Evolutionary conservation across 805 yeast genomes (phyloP).

Genomic region (Allodekkera sacchari): DNA sequence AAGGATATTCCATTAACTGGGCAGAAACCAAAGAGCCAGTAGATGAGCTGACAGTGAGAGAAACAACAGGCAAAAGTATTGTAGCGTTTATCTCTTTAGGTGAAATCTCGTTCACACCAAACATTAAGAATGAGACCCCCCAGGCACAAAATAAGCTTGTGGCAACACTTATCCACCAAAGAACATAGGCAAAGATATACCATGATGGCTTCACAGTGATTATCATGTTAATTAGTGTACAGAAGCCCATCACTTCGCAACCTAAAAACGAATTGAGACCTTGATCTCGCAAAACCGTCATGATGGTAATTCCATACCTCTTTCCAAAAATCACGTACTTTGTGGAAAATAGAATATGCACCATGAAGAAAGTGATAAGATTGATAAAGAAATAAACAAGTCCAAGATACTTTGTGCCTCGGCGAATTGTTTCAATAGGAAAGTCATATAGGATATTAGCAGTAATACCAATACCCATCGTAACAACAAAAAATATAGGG

Average conservation of each 20-base stretch:
- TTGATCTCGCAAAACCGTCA: slow-evolving; percentile 30
- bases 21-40: slow-evolving; percentile 51
- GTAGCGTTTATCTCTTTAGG: slow-evolving; percentile 42
- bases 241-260: slow-evolving; percentile 71
- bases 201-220: slow-evolving; percentile 32
- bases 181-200: slow-evolving; percentile 42
- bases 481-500: slow-evolving; percentile 59
- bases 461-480: slow-evolving; percentile 85
- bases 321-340: slow-evolving; percentile 30
- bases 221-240: slow-evolving; percentile 55
- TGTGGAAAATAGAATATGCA: slow-evolving; percentile 33
- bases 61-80: slow-evolving; percentile 66
- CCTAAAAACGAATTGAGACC: slow-evolving; percentile 60
- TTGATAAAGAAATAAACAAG: slow-evolving; percentile 57
- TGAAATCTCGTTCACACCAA: slow-evolving; percentile 25
- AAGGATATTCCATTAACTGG: slow-evolving; percentile 20
- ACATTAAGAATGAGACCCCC: slow-evolving; percentile 48
- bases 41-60: slow-evolving; percentile 69
- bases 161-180: slow-evolving; percentile 68
- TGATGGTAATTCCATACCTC: slow-evolving; percentile 11
- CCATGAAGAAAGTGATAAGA: slow-evolving; percentile 35
- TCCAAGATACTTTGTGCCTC: slow-evolving; percentile 33
- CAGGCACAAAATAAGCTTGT: slow-evolving; percentile 53
- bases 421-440: slow-evolving; percentile 45
- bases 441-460: slow-evolving; percentile 52